Evolutionary conservation across 2,329 filamentous ascomycete genomes (phyloP).

Genomic region (Apiospora phragmitis): DNA sequence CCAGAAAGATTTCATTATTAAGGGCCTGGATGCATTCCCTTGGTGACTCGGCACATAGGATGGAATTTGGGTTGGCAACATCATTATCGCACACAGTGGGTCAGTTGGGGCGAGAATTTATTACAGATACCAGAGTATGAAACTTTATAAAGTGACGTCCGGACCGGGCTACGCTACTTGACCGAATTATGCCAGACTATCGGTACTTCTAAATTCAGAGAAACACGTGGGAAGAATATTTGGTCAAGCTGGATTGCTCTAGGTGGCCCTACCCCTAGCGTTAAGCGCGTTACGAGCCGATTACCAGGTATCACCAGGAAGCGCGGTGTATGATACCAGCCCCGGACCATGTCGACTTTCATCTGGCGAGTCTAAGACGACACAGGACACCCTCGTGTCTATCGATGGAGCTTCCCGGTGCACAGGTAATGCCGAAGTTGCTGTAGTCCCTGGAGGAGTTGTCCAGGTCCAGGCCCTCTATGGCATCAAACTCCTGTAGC

Average conservation of each 20-base stretch:
- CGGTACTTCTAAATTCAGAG: not conserved
- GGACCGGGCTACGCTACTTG: not conserved
- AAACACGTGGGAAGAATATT: not conserved
- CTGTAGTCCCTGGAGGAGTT: not conserved
- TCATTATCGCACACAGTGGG: too few relatives aligned
- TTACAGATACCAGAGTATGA: too few relatives aligned
- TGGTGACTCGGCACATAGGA: too few relatives aligned
- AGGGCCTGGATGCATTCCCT: too few relatives aligned
- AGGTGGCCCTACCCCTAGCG: not conserved
- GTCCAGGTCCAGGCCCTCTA: slow-evolving; percentile 8
- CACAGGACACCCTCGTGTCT: not conserved
- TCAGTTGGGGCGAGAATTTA: too few relatives aligned
- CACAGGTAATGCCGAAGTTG: slow-evolving; percentile 5
- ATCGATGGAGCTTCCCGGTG: not conserved
- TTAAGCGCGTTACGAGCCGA: not conserved
- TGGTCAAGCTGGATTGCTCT: not conserved
- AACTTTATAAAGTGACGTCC: too few relatives aligned
- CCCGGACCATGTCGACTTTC: too few relatives aligned
- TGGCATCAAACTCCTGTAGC: slow-evolving; percentile 7
- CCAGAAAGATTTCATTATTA: too few relatives aligned
- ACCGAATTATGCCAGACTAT: not conserved
- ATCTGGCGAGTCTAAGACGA: not conserved
- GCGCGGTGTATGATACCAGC: not conserved
- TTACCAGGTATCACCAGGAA: too few relatives aligned
- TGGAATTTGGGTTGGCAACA: too few relatives aligned